These are phyloP conservation scores for Penicillium macrosclerotiorum DNA, from an alignment of 495 filamentous ascomycete species.

Conservation along the genomic window DNA sequence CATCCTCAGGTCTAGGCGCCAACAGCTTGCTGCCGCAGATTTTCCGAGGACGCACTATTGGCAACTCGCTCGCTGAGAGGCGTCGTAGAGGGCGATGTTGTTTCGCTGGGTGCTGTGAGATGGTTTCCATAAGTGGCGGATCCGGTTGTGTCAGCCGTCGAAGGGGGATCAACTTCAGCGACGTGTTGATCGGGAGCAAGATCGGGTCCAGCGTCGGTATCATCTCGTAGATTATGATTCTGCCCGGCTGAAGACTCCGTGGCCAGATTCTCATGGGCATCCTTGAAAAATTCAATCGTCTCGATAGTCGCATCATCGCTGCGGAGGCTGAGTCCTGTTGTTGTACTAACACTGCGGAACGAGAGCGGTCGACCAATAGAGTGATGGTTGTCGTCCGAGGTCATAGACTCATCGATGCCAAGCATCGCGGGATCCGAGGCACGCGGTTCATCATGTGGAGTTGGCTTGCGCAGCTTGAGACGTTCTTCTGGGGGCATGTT, in stretches of 20 bases:
- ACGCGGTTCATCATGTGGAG: conserved; percentile 44
- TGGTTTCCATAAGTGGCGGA: conserved; percentile 7
- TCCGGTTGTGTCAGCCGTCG: conserved; percentile 8
- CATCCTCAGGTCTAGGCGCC: conserved; percentile 17
- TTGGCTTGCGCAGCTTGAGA: conserved; percentile 55
- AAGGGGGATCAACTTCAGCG: background rate
- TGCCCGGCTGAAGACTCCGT: conserved; percentile 1
- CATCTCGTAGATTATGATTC: conserved; percentile 1
- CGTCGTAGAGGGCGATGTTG: conserved; percentile 17
- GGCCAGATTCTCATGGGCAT: conserved; percentile 18
- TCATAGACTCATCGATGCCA: conserved; percentile 32
- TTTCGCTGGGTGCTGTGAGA: conserved; percentile 14
- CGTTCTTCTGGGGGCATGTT: conserved; percentile 77
- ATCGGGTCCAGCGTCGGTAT: background rate
- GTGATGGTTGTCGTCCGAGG: conserved; percentile 23
- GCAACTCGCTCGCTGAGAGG: conserved; percentile 19
- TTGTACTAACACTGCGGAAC: conserved; percentile 38
- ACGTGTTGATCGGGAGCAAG: background rate
- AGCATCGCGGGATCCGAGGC: conserved; percentile 36
- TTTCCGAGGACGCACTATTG: conserved; percentile 25
- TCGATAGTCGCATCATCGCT: conserved; percentile 25
- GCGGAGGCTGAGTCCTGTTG: conserved; percentile 31
- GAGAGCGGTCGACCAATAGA: conserved; percentile 34
- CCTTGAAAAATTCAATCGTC: conserved; percentile 21
- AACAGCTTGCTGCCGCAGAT: conserved; percentile 31